phyloP scores from a whole-genome alignment of 2,329 filamentous ascomycete genomes.

The Cladophialophora chaetospira region DNA sequence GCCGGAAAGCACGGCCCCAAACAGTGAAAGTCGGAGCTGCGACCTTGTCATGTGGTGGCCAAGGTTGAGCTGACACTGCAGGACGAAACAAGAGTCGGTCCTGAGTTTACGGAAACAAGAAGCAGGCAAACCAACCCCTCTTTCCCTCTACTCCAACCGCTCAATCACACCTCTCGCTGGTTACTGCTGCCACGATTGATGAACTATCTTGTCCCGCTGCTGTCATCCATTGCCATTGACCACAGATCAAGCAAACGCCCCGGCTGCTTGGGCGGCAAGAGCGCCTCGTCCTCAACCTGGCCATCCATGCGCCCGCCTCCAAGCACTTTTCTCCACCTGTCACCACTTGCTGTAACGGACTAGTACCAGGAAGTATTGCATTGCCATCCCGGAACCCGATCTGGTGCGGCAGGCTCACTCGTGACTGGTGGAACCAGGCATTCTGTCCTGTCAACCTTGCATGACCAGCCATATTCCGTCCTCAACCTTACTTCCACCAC shows the following conservation, averaged over 20 bases:
- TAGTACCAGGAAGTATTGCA: not conserved
- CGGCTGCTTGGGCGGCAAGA: not conserved
- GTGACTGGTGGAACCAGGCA: slow-evolving; percentile 1
- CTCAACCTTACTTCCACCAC: slow-evolving; percentile 31
- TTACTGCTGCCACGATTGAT: not conserved
- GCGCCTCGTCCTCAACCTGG: not conserved
- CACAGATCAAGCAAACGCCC: not conserved
- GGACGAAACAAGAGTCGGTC: not conserved
- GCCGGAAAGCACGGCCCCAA: not conserved
- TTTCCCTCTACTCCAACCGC: not conserved
- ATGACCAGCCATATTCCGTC: slow-evolving; percentile 19
- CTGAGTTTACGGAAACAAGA: not conserved
- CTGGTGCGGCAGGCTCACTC: not conserved
- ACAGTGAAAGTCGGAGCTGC: not conserved
- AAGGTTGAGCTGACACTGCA: not conserved
- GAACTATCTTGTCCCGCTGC: not conserved
- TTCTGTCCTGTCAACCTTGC: slow-evolving; percentile 24
- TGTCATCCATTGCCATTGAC: not conserved
- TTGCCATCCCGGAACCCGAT: not conserved
- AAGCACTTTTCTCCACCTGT: not conserved
- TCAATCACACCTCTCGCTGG: not conserved
- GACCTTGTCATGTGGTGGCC: not conserved
- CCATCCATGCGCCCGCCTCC: not conserved
- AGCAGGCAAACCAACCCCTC: not conserved
- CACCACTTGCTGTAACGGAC: not conserved